Percentiles rank a stretch among this genome's conserved stretches.
Evolutionary conservation across 805 yeast genomes (phyloP).

Genomic region (Ogataea glucozyma): DNA sequence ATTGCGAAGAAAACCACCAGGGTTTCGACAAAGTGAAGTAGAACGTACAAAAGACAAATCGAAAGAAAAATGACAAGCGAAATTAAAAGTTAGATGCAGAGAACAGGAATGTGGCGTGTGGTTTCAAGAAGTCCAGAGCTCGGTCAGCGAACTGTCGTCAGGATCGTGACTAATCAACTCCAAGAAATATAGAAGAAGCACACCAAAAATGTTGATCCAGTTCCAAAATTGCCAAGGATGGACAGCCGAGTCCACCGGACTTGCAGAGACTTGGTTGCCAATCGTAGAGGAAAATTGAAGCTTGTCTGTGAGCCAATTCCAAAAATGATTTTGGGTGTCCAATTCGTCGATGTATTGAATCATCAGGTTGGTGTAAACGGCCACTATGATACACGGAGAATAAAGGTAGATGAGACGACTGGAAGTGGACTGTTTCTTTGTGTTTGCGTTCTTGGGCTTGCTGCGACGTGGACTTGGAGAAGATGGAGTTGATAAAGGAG

Average conservation of each 20-base stretch:
- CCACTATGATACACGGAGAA: conserved; percentile 91
- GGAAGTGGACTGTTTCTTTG: conserved; percentile 27
- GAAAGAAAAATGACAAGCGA: conserved; percentile 6
- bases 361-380: conserved; percentile 92
- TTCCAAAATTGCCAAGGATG: conserved; percentile 97
- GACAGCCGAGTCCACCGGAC: conserved; percentile 22
- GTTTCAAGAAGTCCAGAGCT: conserved; percentile 30
- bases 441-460: conserved; percentile 8
- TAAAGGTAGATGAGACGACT: conserved; percentile 75
- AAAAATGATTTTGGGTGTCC: conserved; percentile 50
- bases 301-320: conserved; percentile 34
- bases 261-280: conserved; percentile 2
- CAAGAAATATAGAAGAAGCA: conserved; percentile 74
- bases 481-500: conserved; percentile 25
- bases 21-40: conserved; percentile 3
- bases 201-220: conserved; percentile 87
- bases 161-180: conserved; percentile 56
- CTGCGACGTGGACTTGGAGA: conserved; percentile 24
- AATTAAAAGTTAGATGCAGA: conserved; percentile 1
- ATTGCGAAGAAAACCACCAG: conserved; percentile 5
- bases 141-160: conserved; percentile 36
- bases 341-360: conserved; percentile 82
- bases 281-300: conserved; percentile 14
- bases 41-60: conserved; percentile 5
- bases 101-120: conserved; percentile 2